These are phyloP conservation scores for Lactarius indigo DNA, from an alignment of 768 basidiomycete genomes.

Conservation along the genomic window DNA sequence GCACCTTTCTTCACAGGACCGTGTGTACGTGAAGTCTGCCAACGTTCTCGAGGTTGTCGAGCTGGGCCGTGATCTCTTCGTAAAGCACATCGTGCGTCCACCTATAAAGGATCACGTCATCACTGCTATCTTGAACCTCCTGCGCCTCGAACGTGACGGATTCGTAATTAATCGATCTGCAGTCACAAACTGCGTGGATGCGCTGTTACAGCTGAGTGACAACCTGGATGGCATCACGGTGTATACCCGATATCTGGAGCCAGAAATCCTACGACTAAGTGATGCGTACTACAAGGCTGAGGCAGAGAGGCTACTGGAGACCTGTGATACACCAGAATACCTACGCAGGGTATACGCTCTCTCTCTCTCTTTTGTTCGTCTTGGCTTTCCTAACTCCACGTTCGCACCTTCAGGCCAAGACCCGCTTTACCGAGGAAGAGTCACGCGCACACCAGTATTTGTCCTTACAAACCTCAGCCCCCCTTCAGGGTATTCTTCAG, in stretches of 20 bases:
- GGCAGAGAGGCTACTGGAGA: conserved; percentile 62
- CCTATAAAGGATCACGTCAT: conserved; percentile 84
- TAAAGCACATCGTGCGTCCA: conserved; percentile 70
- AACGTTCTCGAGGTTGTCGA: conserved; percentile 77
- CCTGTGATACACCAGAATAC: conserved; percentile 80
- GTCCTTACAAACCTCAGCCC: conserved; percentile 62
- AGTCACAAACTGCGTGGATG: conserved; percentile 83
- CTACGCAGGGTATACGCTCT: conserved; percentile 62
- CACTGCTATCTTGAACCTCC: conserved; percentile 77
- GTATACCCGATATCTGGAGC: conserved; percentile 84
- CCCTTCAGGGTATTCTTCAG: conserved; percentile 74
- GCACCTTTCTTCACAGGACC: conserved; percentile 59
- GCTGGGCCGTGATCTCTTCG: conserved; percentile 78
- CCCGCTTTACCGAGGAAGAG: conserved; percentile 77
- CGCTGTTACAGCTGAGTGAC: conserved; percentile 66
- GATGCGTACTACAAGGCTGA: conserved; percentile 76
- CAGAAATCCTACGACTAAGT: conserved; percentile 73
- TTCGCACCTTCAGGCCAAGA: conserved; percentile 58
- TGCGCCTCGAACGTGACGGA: conserved; percentile 89
- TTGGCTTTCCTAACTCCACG: background rate
- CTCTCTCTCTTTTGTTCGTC: background rate
- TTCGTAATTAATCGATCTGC: conserved; percentile 88
- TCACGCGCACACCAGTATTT: conserved; percentile 85
- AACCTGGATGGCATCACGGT: conserved; percentile 52
- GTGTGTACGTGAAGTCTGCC: conserved; percentile 75